Base-by-base conservation (phyloP, 169 alveolate genomes). In the Babesia bigemina region DNA sequence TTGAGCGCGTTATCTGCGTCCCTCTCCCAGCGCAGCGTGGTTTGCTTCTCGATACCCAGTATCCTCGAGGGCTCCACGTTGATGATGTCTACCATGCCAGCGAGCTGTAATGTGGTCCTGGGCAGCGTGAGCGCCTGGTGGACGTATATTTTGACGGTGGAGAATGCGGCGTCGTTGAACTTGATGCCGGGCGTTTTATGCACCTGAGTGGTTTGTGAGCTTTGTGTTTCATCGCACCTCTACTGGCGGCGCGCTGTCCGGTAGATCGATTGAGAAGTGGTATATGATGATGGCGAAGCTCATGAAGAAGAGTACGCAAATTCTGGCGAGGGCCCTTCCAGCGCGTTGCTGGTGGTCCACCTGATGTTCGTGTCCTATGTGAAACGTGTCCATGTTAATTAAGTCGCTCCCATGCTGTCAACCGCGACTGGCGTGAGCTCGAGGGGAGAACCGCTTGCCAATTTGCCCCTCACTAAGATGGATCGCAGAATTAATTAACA, bases 61-160 rank as follows among this genome's bases (percentile, higher is more conserved):
- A 62, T 24, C 50, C 79, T 72, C 16, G 85, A 72, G 2, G 88
- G 63, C 61, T 81, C 88, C 52, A 81, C 48, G 24, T 59, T 49
- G 53, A 72, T 44, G 1, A 0, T 50, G 12, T 24, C 22, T 4
- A 2, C 66, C 22, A 67, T 39, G 50, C 73, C 36, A 9, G 72
- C 50, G 19, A 81, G 17, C 28, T 67, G 59, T 53, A 61, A 55
- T 19, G 24, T 50, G 19, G 76, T 71, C 33, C 77, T 60, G 24
- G 88, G 85, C 29, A 81, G 66, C 33, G 84, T 72, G 44, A 81
- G 59, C 45, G 85, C 55, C 33, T 47, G 57, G 66, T 81, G 88
- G 33, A 81, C 47, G 58, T 81, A 72, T 14, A 63, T 47, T 42
- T 72, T 81, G 72, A 44, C 16, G 52, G 63, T 0, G 24, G 52